phyloP scores from a whole-genome alignment of 164 flowering plant species.

The Liquidambar formosana region DNA sequence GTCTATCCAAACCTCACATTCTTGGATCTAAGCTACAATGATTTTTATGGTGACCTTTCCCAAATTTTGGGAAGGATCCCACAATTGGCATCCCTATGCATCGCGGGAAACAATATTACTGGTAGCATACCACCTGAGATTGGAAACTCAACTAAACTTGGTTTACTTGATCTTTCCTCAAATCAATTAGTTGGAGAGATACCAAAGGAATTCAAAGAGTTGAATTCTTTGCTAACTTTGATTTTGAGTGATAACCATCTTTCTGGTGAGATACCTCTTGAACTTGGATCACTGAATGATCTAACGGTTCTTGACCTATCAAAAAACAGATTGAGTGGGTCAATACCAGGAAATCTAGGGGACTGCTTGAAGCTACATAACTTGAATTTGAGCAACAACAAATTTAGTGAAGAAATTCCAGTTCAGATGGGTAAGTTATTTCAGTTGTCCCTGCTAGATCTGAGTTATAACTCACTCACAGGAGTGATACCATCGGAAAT shows the following conservation, averaged over 20 bases:
- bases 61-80: not conserved
- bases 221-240: not conserved
- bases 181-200: not conserved
- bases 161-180: conserved; percentile 6
- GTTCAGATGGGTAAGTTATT: not conserved
- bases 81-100: not conserved
- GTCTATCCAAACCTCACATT: conserved; percentile 1
- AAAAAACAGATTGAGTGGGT: not conserved
- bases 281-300: not conserved
- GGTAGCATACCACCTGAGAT: not conserved
- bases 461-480: too few species aligned
- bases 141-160: too few species aligned
- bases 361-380: not conserved
- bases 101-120: not conserved
- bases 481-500: conserved; percentile 8
- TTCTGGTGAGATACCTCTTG: not conserved
- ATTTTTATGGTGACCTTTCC: not conserved
- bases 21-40: conserved; percentile 5
- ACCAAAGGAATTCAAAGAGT: not conserved
- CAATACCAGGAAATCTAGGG: conserved; percentile 1
- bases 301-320: conserved; percentile 11
- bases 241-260: not conserved
- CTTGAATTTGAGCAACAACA: conserved; percentile 15
- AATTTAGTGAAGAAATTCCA: conserved; percentile 13
- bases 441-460: not conserved